phyloP scores from a whole-genome alignment of 2,329 filamentous ascomycete species.

The Elsinoe necatrix region DNA sequence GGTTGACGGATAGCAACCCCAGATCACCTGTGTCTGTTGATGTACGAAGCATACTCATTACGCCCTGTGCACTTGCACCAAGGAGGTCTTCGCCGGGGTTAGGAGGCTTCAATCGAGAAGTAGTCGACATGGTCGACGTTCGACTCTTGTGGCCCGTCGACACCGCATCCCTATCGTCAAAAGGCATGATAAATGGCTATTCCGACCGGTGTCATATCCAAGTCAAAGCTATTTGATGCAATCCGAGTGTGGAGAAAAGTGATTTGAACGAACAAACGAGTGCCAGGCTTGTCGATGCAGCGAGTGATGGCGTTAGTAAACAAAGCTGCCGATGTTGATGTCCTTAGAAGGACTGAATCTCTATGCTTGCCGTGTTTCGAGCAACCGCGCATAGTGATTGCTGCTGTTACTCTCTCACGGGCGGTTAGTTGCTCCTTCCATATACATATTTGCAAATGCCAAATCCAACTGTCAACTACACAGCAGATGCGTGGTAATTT shows the following conservation, averaged over 20 bases:
- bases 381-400: neutral
- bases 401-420: neutral
- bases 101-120: conserved; percentile 28
- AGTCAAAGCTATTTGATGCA: neutral
- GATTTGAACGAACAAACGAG: neutral
- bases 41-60: conserved; percentile 44
- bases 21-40: conserved; percentile 42
- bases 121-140: conserved; percentile 38
- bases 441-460: neutral
- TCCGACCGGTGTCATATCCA: neutral
- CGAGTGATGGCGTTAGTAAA: neutral
- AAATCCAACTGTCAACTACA: too few species aligned
- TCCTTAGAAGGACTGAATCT: neutral
- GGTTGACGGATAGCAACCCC: conserved; percentile 33
- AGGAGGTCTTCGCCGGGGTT: conserved; percentile 26
- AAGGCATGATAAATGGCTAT: conserved; percentile 33
- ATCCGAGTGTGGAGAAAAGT: neutral
- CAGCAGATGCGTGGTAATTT: neutral
- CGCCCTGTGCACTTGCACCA: conserved; percentile 30
- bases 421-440: neutral
- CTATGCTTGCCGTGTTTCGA: neutral
- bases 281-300: neutral
- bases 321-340: neutral
- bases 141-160: conserved; percentile 40
- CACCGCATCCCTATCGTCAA: conserved; percentile 37